Conservation (phyloP, 2,329 filamentous ascomycete genomes). For the Thermoascus crustaceus region DNA sequence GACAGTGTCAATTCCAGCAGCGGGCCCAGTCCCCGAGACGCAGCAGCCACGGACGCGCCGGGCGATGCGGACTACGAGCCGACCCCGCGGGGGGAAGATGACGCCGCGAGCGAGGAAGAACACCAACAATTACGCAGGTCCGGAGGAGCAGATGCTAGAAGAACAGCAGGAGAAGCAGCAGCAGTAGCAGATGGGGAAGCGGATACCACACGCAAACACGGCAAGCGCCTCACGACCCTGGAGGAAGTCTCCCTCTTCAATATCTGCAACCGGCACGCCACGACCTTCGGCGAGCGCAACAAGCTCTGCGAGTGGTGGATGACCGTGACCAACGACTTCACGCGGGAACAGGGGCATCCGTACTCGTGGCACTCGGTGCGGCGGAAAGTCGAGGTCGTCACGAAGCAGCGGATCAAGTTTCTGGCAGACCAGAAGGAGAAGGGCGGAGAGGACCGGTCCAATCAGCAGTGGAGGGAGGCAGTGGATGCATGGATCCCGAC, state of each 20-base stretch:
- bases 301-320: constrained; percentile 38
- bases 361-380: constrained; percentile 38
- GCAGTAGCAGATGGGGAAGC: constrained; percentile 1
- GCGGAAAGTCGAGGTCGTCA: constrained; percentile 33
- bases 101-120: too few relatives aligned
- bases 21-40: constrained; percentile 6
- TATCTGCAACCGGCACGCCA: constrained; percentile 31
- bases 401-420: constrained; percentile 34
- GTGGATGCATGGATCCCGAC: constrained; percentile 36
- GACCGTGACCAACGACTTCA: constrained; percentile 31
- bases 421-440: constrained; percentile 27
- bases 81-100: constrained; percentile 7
- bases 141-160: background rate
- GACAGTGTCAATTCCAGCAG: constrained; percentile 7
- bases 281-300: constrained; percentile 31
- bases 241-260: constrained; percentile 35
- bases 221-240: constrained; percentile 31
- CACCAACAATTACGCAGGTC: too few relatives aligned
- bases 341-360: constrained; percentile 27
- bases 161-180: background rate
- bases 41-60: constrained; percentile 5
- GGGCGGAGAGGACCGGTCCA: constrained; percentile 23
- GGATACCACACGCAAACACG: constrained; percentile 22
- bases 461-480: constrained; percentile 30
- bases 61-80: constrained; percentile 13